A percentile compares a stretch with the other conserved stretches of the same genome.
phyloP scores from a whole-genome alignment of 2,329 filamentous ascomycete genomes.

The Cephalotrichum gorgonifer region DNA sequence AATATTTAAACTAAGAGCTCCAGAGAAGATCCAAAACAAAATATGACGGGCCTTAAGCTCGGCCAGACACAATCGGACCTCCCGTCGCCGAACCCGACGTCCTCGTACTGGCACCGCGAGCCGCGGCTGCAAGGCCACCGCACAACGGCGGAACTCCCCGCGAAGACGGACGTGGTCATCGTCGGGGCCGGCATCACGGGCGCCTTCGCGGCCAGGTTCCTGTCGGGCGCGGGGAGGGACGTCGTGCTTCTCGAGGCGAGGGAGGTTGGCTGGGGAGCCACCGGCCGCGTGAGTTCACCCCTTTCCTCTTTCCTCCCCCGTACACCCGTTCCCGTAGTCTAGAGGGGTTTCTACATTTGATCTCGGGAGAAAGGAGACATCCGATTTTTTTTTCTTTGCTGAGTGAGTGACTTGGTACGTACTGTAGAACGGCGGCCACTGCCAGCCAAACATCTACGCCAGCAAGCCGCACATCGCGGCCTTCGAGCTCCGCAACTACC shows the following conservation, averaged over 20 bases:
- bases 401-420: too few species aligned
- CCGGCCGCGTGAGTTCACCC: conserved; percentile 52
- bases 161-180: conserved; percentile 56
- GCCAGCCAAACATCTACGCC: conserved; percentile 60
- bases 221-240: conserved; percentile 38
- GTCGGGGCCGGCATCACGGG: conserved; percentile 71
- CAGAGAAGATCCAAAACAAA: background rate
- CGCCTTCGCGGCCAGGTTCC: conserved; percentile 56
- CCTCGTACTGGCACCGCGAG: conserved; percentile 65
- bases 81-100: conserved; percentile 49
- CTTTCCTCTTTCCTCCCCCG: background rate
- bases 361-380: too few species aligned
- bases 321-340: too few species aligned
- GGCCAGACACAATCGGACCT: conserved; percentile 36
- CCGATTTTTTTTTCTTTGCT: too few species aligned
- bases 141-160: conserved; percentile 53
- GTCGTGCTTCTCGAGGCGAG: conserved; percentile 68
- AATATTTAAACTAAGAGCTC: too few species aligned
- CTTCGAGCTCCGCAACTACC: conserved; percentile 65
- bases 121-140: conserved; percentile 58
- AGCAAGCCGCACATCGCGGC: conserved; percentile 48
- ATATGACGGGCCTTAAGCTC: conserved; percentile 20
- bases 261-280: conserved; percentile 76
- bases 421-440: conserved; percentile 61
- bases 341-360: too few species aligned